Percentiles rank a stretch among this genome's conserved stretches.
Conservation (phyloP, 768 basidiomycete species). For the Tricholoma saponaceum region DNA sequence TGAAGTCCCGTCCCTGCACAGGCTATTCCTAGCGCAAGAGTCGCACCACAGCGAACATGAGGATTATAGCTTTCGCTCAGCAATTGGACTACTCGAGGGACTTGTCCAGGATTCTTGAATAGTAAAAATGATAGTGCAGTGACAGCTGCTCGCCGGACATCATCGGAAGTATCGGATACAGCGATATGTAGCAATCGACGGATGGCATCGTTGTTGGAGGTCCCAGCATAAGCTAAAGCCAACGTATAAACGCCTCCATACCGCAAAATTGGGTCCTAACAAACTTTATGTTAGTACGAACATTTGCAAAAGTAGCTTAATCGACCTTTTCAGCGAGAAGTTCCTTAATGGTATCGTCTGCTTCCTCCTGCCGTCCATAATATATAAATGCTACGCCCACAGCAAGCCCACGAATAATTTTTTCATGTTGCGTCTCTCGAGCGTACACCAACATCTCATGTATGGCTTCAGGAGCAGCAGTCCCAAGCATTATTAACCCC, state of each 20-base stretch:
- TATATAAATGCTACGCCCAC: conserved; percentile 90
- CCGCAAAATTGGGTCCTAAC: conserved; percentile 90
- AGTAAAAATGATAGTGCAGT: conserved; percentile 93
- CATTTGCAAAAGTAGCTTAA: conserved; percentile 1
- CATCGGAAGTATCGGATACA: conserved; percentile 97
- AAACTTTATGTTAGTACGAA: conserved; percentile 6
- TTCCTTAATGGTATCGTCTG: conserved; percentile 74
- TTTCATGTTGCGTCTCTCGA: conserved; percentile 97
- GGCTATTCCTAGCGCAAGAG: conserved; percentile 92
- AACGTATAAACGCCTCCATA: conserved; percentile 98
- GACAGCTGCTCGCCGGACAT: conserved; percentile 95
- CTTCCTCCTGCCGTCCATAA: conserved; percentile 91
- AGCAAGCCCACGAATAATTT: conserved; percentile 95
- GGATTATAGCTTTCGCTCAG: conserved; percentile 98
- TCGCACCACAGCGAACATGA: conserved; percentile 95
- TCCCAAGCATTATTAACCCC: conserved; percentile 98
- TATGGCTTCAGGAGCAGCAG: conserved; percentile 70
- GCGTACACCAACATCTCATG: conserved; percentile 97
- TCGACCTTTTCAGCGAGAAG: conserved; percentile 83
- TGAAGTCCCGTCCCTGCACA: conserved; percentile 96
- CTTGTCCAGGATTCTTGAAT: conserved; percentile 95
- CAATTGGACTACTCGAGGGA: conserved; percentile 94
- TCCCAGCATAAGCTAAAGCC: conserved; percentile 95
- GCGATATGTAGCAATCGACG: conserved; percentile 92
- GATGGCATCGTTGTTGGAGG: conserved; percentile 90